These are phyloP conservation scores for Neurospora tetrasperma DNA, from an alignment of 495 filamentous ascomycete species.

Conservation along the genomic window DNA sequence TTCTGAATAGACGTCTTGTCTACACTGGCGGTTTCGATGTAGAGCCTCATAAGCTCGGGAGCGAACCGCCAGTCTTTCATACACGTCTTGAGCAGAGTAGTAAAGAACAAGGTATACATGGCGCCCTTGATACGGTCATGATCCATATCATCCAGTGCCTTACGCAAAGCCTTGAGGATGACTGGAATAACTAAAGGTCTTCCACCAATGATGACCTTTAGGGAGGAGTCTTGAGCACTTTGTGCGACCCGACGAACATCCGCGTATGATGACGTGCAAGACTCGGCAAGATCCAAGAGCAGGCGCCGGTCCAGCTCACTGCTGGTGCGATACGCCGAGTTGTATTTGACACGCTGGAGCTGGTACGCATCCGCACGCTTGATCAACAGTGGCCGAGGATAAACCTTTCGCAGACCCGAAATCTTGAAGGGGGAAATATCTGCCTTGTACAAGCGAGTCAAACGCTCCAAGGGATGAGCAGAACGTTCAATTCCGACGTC, in stretches of 20 bases:
- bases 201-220: constrained; percentile 83
- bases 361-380: constrained; percentile 91
- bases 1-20: constrained; percentile 93
- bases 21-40: constrained; percentile 77
- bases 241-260: constrained; percentile 93
- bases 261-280: constrained; percentile 86
- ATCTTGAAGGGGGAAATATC: constrained; percentile 91
- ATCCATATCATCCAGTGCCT: constrained; percentile 72
- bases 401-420: constrained; percentile 82
- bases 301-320: constrained; percentile 76
- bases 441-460: constrained; percentile 67
- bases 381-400: constrained; percentile 79
- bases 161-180: constrained; percentile 65
- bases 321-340: constrained; percentile 73
- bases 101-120: constrained; percentile 80
- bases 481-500: constrained; percentile 95
- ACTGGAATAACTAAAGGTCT: constrained; percentile 80
- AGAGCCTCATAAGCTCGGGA: constrained; percentile 72
- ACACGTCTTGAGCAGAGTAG: constrained; percentile 78
- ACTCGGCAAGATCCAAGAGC: constrained; percentile 80
- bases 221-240: constrained; percentile 79
- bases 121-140: constrained; percentile 88
- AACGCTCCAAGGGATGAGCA: constrained; percentile 82
- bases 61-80: constrained; percentile 89
- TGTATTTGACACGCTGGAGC: constrained; percentile 83